phyloP scores from a whole-genome alignment of 495 filamentous ascomycete species.

The Aspergillus taichungensis region DNA sequence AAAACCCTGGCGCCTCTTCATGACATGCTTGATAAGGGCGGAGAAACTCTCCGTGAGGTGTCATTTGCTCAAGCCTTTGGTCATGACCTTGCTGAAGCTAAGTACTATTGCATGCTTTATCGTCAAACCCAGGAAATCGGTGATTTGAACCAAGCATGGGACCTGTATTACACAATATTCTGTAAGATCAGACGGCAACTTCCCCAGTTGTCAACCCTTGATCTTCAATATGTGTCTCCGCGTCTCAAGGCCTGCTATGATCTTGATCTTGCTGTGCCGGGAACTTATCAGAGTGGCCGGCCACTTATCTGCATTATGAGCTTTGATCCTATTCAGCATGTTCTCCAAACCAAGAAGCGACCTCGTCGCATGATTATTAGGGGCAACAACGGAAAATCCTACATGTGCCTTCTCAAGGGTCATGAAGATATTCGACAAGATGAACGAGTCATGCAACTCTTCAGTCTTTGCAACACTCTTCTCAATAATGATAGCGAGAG shows the following conservation, averaged over 20 bases:
- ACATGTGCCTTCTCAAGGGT: slow-evolving; percentile 86
- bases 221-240: slow-evolving; percentile 92
- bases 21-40: slow-evolving; percentile 78
- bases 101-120: slow-evolving; percentile 89
- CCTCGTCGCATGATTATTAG: slow-evolving; percentile 80
- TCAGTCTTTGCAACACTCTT: slow-evolving; percentile 91
- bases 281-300: slow-evolving; percentile 84
- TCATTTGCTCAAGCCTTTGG: slow-evolving; percentile 97
- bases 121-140: slow-evolving; percentile 76
- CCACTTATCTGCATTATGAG: slow-evolving; percentile 77
- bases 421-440: slow-evolving; percentile 99
- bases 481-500: slow-evolving; percentile 86
- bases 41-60: slow-evolving; percentile 88
- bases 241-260: slow-evolving; percentile 73
- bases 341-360: slow-evolving; percentile 94
- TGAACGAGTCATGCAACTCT: slow-evolving; percentile 98
- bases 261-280: slow-evolving; percentile 85
- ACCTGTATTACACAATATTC: slow-evolving; percentile 97
- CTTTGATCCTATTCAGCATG: slow-evolving; percentile 80
- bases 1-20: slow-evolving; percentile 81
- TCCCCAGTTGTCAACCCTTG: slow-evolving; percentile 79
- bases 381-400: slow-evolving; percentile 77
- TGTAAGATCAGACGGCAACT: slow-evolving; percentile 86
- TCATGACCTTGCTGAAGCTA: slow-evolving; percentile 85
- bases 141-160: slow-evolving; percentile 96